phyloP scores from a whole-genome alignment of 305 asterid genomes.

The Salvia sclarea region DNA sequence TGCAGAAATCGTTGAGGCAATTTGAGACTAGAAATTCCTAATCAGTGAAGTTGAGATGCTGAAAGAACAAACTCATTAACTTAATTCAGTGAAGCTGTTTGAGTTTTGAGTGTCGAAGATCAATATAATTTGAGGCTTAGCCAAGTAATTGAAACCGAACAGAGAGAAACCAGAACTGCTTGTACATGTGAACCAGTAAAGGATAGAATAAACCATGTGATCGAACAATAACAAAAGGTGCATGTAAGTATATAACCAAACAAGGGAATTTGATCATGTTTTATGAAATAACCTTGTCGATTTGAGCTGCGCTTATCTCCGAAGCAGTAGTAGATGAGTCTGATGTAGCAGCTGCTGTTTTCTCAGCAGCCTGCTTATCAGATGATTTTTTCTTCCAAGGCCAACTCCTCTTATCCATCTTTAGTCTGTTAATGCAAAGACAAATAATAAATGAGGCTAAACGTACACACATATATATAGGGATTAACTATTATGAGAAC shows the following conservation, averaged over 20 bases:
- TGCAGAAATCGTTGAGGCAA: not conserved
- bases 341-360: conserved; percentile 37
- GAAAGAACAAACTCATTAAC: not conserved
- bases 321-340: conserved; percentile 49
- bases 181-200: not conserved
- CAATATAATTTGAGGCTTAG: not conserved
- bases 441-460: conserved; percentile 14
- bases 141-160: not conserved
- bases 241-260: not conserved
- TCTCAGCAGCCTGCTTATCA: conserved; percentile 67
- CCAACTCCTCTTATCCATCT: conserved; percentile 93
- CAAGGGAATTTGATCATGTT: conserved; percentile 1
- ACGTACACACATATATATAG: too few species aligned
- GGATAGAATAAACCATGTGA: not conserved
- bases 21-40: not conserved
- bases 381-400: conserved; percentile 98
- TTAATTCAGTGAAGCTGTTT: not conserved
- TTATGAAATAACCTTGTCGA: conserved; percentile 56
- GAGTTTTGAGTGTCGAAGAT: not conserved
- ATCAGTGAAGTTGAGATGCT: not conserved
- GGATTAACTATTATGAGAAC: too few species aligned
- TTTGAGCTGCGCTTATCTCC: conserved; percentile 46
- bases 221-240: not conserved
- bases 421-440: conserved; percentile 36
- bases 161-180: not conserved